phyloP scores from a whole-genome alignment of 1,284 basidiomycete genomes.

The Leccinum fallax region DNA sequence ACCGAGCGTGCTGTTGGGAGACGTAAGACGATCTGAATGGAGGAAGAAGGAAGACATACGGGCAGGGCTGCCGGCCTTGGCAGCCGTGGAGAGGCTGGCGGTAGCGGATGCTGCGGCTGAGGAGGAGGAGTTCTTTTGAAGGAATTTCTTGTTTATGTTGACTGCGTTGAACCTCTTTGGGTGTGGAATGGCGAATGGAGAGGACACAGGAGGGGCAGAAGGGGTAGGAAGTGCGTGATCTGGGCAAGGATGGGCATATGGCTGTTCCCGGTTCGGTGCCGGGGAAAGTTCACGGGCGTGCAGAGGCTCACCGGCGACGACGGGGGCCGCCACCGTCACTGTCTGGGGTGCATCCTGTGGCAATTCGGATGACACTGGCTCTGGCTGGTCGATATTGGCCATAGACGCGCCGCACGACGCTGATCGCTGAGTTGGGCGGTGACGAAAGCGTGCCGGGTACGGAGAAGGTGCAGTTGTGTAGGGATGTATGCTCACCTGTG shows the following conservation, averaged over 20 bases:
- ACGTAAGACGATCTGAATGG: constrained; percentile 1
- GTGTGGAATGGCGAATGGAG: constrained; percentile 46
- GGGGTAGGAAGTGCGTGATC: constrained; percentile 24
- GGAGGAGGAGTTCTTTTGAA: constrained; percentile 73
- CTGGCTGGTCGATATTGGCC: constrained; percentile 60
- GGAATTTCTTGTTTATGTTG: constrained; percentile 93
- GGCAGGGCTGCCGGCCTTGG: constrained; percentile 52
- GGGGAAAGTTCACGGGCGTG: constrained; percentile 22
- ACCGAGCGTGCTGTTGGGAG: constrained; percentile 53
- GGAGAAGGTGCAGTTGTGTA: not conserved
- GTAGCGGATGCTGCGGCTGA: constrained; percentile 39
- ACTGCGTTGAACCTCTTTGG: constrained; percentile 86
- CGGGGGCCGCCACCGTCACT: constrained; percentile 13
- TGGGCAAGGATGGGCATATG: constrained; percentile 16
- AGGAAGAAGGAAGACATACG: constrained; percentile 44
- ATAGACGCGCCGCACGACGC: constrained; percentile 79
- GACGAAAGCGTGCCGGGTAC: constrained; percentile 9
- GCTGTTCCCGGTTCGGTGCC: constrained; percentile 10
- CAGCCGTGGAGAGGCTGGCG: constrained; percentile 41
- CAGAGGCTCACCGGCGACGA: constrained; percentile 6
- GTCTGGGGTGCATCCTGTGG: constrained; percentile 44
- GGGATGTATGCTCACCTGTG: constrained; percentile 12
- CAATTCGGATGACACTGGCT: constrained; percentile 45
- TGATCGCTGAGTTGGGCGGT: constrained; percentile 19
- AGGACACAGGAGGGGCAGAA: constrained; percentile 18